These are phyloP conservation scores for Rhodosporidiobolus odoratus DNA, from an alignment of 768 basidiomycete genomes.

Conservation along the genomic window DNA sequence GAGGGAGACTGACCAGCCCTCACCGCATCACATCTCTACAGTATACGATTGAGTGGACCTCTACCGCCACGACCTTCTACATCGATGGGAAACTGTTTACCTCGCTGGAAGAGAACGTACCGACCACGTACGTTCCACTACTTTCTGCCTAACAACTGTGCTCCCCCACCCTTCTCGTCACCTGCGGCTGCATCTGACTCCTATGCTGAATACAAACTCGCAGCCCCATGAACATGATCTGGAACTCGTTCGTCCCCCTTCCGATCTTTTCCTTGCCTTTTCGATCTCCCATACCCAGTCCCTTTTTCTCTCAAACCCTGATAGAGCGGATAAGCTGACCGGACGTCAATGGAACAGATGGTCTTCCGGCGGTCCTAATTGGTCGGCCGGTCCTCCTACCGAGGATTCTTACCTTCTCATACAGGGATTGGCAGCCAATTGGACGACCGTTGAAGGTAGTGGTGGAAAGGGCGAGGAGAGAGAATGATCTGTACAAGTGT, in stretches of 20 bases:
- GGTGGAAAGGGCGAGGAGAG: no score
- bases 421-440: background rate
- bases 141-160: no score
- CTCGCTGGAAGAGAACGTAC: conserved; percentile 1
- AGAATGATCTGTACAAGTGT: no score
- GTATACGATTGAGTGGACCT: conserved; percentile 25
- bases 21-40: background rate
- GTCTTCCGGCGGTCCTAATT: conserved; percentile 6
- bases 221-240: conserved; percentile 12
- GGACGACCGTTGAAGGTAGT: no score
- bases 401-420: conserved; percentile 20
- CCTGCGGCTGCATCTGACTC: no score
- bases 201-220: no score
- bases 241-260: conserved; percentile 4
- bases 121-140: no score
- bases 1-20: background rate
- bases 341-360: no score
- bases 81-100: conserved; percentile 3
- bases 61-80: conserved; percentile 2
- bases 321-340: no score
- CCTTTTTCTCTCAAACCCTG: no score
- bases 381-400: conserved; percentile 17
- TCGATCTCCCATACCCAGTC: background rate
- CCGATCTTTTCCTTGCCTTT: background rate
- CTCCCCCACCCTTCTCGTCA: no score